Evolutionary conservation across 1,139 yeast species (phyloP).

Genomic region (Candida glucosophila): DNA sequence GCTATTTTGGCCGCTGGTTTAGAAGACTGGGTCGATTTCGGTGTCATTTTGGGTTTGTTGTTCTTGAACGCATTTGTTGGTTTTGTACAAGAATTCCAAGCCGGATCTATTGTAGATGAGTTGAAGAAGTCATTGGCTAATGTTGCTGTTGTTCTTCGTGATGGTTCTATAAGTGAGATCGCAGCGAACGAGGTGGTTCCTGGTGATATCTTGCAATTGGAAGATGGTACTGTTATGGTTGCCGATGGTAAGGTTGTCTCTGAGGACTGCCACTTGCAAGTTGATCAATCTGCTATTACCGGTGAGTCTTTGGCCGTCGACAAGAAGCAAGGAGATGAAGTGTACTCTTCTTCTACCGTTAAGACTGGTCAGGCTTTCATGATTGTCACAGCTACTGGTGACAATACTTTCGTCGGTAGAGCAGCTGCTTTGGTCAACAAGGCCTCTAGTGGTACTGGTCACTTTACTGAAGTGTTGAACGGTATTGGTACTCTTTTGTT

Average conservation of each 20-base stretch:
- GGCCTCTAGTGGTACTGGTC: constrained; percentile 92
- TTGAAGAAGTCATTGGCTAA: constrained; percentile 89
- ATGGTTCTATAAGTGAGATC: constrained; percentile 67
- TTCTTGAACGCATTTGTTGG: constrained; percentile 90
- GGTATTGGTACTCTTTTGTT: constrained; percentile 93
- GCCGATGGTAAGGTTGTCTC: constrained; percentile 93
- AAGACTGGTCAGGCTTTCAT: constrained; percentile 96
- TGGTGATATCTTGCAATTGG: constrained; percentile 86
- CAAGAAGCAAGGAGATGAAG: constrained; percentile 80
- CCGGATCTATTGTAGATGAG: constrained; percentile 93
- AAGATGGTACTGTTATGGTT: constrained; percentile 92
- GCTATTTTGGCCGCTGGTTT: constrained; percentile 97
- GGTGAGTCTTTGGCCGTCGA: constrained; percentile 98
- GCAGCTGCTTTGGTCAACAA: constrained; percentile 96
- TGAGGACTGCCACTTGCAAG: constrained; percentile 83
- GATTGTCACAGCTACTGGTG: constrained; percentile 96
- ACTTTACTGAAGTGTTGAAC: constrained; percentile 95
- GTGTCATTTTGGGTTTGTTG: constrained; percentile 89
- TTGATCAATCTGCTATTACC: constrained; percentile 96
- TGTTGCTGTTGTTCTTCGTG: constrained; percentile 80
- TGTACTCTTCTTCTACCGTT: constrained; percentile 91
- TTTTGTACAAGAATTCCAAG: constrained; percentile 95
- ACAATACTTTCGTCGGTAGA: constrained; percentile 85
- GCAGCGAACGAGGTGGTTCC: constrained; percentile 82
- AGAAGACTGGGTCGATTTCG: constrained; percentile 98